These are phyloP conservation scores for Amanita subjunquillea DNA, from an alignment of 768 basidiomycete genomes.

Conservation along the genomic window DNA sequence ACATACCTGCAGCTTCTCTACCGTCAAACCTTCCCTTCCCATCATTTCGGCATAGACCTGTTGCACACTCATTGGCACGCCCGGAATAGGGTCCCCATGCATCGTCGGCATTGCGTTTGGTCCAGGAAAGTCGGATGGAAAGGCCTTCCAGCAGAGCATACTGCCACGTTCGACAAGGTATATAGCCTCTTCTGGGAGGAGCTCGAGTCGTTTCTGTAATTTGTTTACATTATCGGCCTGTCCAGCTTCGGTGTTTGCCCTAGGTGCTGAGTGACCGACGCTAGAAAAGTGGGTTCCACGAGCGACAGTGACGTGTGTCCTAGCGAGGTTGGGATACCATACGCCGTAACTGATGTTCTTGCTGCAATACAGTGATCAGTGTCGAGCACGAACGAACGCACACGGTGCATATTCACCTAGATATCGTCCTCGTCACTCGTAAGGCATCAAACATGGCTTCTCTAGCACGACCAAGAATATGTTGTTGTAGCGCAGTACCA, in stretches of 20 bases:
- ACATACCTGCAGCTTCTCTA: slow-evolving; percentile 81
- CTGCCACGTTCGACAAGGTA: slow-evolving; percentile 90
- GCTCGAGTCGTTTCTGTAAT: slow-evolving; percentile 58
- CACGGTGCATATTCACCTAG: slow-evolving; percentile 40
- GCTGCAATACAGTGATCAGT: slow-evolving; percentile 24
- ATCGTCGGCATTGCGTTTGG: slow-evolving; percentile 21
- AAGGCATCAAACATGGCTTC: slow-evolving; percentile 84
- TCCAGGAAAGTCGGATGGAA: neutral
- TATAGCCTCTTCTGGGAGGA: slow-evolving; percentile 91
- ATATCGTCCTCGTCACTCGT: slow-evolving; percentile 59
- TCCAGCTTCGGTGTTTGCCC: slow-evolving; percentile 22
- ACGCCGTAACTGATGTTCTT: slow-evolving; percentile 74
- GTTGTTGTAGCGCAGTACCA: slow-evolving; percentile 69
- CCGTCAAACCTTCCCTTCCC: slow-evolving; percentile 61
- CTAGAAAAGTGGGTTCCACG: slow-evolving; percentile 78
- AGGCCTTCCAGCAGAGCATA: slow-evolving; percentile 67
- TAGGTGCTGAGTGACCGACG: slow-evolving; percentile 73
- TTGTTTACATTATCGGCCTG: slow-evolving; percentile 16
- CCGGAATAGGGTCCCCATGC: slow-evolving; percentile 26
- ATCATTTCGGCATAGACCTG: slow-evolving; percentile 86
- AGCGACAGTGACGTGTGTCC: slow-evolving; percentile 58
- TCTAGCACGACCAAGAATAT: slow-evolving; percentile 71
- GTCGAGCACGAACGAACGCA: neutral
- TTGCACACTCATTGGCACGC: slow-evolving; percentile 82
- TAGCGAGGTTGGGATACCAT: slow-evolving; percentile 59